A percentile compares a stretch with the other conserved stretches of the same genome.
These are phyloP conservation scores for Dactylellina leptospora DNA, from an alignment of 2,329 filamentous ascomycete species.

Conservation along the genomic window DNA sequence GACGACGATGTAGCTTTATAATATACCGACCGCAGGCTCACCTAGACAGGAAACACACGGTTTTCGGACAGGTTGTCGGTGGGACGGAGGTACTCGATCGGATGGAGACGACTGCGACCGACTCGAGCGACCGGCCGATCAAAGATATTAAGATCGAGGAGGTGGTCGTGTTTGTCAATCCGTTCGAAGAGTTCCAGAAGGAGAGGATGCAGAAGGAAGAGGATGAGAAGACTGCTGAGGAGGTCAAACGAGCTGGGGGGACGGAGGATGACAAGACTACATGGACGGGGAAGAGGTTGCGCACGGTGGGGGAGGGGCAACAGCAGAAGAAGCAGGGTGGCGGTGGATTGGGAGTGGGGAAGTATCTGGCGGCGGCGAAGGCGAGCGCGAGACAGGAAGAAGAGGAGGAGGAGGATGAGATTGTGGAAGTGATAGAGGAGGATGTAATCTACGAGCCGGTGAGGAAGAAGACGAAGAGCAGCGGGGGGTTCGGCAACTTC, in stretches of 20 bases:
- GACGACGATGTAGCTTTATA: conserved; percentile 71
- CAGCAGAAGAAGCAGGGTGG: conserved; percentile 63
- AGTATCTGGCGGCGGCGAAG: conserved; percentile 77
- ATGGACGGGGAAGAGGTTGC: conserved; percentile 93
- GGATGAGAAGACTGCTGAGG: conserved; percentile 68
- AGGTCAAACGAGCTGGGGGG: conserved; percentile 72
- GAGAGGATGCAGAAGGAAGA: conserved; percentile 73
- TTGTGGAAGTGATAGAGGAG: conserved; percentile 70
- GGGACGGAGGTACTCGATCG: conserved; percentile 75
- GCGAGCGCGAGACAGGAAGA: conserved; percentile 54
- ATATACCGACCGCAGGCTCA: conserved; percentile 85
- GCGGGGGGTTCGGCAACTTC: conserved; percentile 88
- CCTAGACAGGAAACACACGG: conserved; percentile 91
- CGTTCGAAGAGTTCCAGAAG: conserved; percentile 90
- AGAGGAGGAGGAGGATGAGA: conserved; percentile 65
- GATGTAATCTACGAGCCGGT: conserved; percentile 70
- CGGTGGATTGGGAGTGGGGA: conserved; percentile 70
- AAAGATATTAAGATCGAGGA: conserved; percentile 83
- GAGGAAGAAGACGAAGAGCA: conserved; percentile 80
- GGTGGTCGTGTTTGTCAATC: conserved; percentile 87
- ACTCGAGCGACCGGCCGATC: conserved; percentile 77
- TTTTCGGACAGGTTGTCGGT: conserved; percentile 86
- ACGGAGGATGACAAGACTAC: conserved; percentile 89
- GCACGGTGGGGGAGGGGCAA: conserved; percentile 65
- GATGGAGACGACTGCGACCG: conserved; percentile 80